Evolutionary conservation across 345 rosid species (phyloP), one percentile per base, ranked within the genome.

Genomic region (Durio zibethinus): DNA sequence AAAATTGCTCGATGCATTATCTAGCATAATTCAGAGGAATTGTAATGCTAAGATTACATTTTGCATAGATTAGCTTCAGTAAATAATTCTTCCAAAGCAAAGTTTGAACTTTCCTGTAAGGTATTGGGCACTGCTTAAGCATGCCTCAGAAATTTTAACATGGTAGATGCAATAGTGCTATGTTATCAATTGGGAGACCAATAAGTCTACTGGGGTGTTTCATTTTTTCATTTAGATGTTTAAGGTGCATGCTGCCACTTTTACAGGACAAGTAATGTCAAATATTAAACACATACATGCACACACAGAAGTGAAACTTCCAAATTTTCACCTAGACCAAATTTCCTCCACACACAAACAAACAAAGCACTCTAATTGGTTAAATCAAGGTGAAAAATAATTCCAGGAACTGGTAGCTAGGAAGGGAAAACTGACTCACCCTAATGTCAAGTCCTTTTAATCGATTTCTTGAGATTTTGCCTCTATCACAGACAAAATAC

Each of bases 391-490:
- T 50, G 18, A 60, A 60, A 10, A 60, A 60, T 20, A 60, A 27
- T 36, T 71, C 40, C 43, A 50, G 35, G 7, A 35, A 56, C 35
- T 33, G 61, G 60, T 21, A 75, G 59, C 14, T 6, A 27, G 2
- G 71, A 40, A 62, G 31, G 54, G 12, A 77, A 83, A 65, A 74
- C 73, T 53, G 70, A 74, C 91, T 83, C 76, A 96, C 99, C 93
- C 99, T 89, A 81, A 96, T 93, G 87, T 96, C 99, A 82, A 96
- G 98, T 79, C 99, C 99, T 82, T 89, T 87, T 84, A 96, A 84
- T 80, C 88, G 86, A 53, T 84, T 87, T 80, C 95, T 87, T 85
- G 86, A 82, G 78, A 96, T 93, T 84, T 89, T 93, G 73, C 98
- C 95, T 77, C 99, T 87, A 65, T 92, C 97, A 80, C 92, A 91